These are phyloP conservation scores for Biscutella laevigata DNA, from an alignment of 441 rosid genomes.

Conservation along the genomic window DNA sequence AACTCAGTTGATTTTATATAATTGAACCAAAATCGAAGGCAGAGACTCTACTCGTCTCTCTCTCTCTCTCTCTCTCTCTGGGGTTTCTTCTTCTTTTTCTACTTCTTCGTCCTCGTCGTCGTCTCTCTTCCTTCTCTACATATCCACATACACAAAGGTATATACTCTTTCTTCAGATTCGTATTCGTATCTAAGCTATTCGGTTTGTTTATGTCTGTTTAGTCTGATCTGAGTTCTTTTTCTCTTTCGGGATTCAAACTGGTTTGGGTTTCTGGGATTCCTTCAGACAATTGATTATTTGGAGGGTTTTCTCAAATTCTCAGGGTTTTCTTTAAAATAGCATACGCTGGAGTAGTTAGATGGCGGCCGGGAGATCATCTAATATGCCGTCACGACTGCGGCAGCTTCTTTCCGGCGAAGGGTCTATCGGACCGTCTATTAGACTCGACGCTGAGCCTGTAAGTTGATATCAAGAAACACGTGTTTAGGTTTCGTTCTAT, in stretches of 20 bases:
- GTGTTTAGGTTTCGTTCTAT: neutral
- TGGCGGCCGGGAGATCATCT: slow-evolving; percentile 84
- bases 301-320: neutral
- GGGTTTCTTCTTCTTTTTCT: slow-evolving; percentile 13
- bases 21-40: slow-evolving; percentile 14
- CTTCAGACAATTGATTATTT: neutral
- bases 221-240: slow-evolving; percentile 18
- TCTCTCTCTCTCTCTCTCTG: too few relatives aligned
- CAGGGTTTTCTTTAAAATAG: neutral
- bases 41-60: neutral
- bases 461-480: too few relatives aligned
- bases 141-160: neutral
- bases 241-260: neutral
- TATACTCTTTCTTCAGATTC: neutral
- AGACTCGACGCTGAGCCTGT: slow-evolving; percentile 87
- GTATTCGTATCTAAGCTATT: neutral
- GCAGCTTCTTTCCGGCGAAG: slow-evolving; percentile 87
- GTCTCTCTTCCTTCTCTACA: neutral
- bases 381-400: slow-evolving; percentile 88
- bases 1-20: neutral
- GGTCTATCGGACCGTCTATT: slow-evolving; percentile 63
- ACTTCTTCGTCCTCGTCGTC: slow-evolving; percentile 1
- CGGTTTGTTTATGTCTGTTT: neutral
- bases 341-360: slow-evolving; percentile 26
- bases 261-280: neutral